Percentiles rank a stretch among this genome's conserved stretches.
Conservation (phyloP, 2,329 filamentous ascomycete genomes). For the Lecanicillium sp. region DNA sequence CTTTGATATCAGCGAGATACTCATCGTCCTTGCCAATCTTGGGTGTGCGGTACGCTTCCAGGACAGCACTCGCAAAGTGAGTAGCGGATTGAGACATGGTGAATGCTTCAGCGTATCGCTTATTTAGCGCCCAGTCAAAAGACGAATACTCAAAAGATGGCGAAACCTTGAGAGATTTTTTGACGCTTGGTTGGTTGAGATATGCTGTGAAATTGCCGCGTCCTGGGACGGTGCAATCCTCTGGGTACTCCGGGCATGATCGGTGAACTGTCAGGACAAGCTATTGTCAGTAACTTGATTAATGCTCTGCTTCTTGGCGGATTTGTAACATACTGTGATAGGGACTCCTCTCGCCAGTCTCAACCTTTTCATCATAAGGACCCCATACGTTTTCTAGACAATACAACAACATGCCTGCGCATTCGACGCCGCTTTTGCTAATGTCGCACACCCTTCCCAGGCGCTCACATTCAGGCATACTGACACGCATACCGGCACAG, state of each 20-base stretch:
- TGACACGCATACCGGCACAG: neutral
- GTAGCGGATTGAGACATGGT: slow-evolving; percentile 3
- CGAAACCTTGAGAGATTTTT: slow-evolving; percentile 13
- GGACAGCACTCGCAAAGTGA: slow-evolving; percentile 6
- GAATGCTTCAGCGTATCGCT: slow-evolving; percentile 21
- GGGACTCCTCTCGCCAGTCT: slow-evolving; percentile 28
- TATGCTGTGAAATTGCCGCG: slow-evolving; percentile 15
- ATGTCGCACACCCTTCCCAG: neutral
- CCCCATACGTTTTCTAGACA: slow-evolving; percentile 19
- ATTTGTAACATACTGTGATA: slow-evolving; percentile 30
- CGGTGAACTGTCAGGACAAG: slow-evolving; percentile 3
- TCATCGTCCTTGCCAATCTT: neutral
- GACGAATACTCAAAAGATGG: slow-evolving; percentile 78
- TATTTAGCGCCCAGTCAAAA: slow-evolving; percentile 92
- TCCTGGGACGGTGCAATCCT: slow-evolving; percentile 8
- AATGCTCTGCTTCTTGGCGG: too few relatives aligned
- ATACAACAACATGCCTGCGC: neutral
- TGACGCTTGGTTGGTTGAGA: slow-evolving; percentile 13
- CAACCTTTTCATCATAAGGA: slow-evolving; percentile 29
- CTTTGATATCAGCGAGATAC: slow-evolving; percentile 10
- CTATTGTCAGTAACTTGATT: too few relatives aligned
- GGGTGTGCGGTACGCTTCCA: slow-evolving; percentile 8
- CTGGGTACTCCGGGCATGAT: slow-evolving; percentile 6
- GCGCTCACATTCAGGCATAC: neutral
- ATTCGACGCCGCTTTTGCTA: neutral